phyloP scores from a whole-genome alignment of 140 eudicot genomes.

The Senecio squalidus region DNA sequence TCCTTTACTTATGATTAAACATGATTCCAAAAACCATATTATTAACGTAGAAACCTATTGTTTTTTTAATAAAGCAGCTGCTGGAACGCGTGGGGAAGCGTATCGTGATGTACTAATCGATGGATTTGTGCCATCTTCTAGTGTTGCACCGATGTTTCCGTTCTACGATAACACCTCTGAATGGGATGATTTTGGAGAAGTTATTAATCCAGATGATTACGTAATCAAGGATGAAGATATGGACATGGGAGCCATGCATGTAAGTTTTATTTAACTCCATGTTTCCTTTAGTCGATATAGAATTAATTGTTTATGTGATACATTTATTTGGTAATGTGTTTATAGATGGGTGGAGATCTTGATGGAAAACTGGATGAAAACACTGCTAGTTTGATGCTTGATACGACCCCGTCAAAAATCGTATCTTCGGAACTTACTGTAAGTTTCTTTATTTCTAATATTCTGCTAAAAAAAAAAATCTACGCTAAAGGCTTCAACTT shows the following conservation, averaged over 20 bases:
- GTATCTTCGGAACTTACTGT: constrained; percentile 87
- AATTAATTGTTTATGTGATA: constrained; percentile 1
- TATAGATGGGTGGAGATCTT: constrained; percentile 67
- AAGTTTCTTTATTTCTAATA: constrained; percentile 23
- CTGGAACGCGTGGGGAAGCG: constrained; percentile 51
- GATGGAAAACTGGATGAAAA: constrained; percentile 93
- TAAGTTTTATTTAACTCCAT: constrained; percentile 25
- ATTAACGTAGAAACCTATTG: neutral
- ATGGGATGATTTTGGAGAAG: constrained; percentile 99
- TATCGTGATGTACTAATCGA: constrained; percentile 71
- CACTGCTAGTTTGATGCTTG: constrained; percentile 80
- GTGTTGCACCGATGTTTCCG: constrained; percentile 94
- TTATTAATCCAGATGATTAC: constrained; percentile 92
- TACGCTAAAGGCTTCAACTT: neutral
- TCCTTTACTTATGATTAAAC: neutral
- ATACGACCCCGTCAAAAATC: constrained; percentile 91
- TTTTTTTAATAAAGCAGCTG: constrained; percentile 41
- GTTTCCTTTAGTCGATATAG: neutral
- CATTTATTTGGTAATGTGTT: neutral
- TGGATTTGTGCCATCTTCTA: constrained; percentile 80
- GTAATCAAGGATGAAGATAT: constrained; percentile 71
- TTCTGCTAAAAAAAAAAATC: neutral
- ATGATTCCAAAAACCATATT: neutral
- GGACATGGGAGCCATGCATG: constrained; percentile 58
- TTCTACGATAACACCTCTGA: constrained; percentile 58